Conservation (phyloP, 495 filamentous ascomycete species). For the Talaromyces adpressus region DNA sequence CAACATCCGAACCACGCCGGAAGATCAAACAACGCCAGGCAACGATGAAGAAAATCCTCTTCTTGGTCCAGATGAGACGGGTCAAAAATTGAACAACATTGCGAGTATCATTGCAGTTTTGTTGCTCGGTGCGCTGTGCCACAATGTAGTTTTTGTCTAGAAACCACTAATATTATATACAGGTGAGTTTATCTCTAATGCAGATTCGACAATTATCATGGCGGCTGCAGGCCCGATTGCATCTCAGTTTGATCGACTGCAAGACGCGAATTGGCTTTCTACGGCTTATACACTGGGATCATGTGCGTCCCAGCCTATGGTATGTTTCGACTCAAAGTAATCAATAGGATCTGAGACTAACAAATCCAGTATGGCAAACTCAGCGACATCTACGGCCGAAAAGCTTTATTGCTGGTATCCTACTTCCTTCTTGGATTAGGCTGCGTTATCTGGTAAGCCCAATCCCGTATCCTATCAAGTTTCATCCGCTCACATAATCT, state of each 20-base stretch:
- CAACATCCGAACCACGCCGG: not conserved
- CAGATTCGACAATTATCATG: slow-evolving; percentile 55
- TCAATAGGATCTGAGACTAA: not conserved
- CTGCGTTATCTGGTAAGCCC: slow-evolving; percentile 29
- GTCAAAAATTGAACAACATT: slow-evolving; percentile 15
- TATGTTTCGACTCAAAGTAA: slow-evolving; percentile 15
- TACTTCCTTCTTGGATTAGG: slow-evolving; percentile 39
- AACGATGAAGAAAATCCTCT: not conserved
- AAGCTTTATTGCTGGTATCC: slow-evolving; percentile 28
- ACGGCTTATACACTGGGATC: slow-evolving; percentile 55
- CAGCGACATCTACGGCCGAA: slow-evolving; percentile 41
- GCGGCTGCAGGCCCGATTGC: slow-evolving; percentile 56
- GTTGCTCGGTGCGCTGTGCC: slow-evolving; percentile 22
- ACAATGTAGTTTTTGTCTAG: not conserved
- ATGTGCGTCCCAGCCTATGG: slow-evolving; percentile 51
- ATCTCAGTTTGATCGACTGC: slow-evolving; percentile 57
- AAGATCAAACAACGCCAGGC: not conserved
- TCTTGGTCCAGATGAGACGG: not conserved
- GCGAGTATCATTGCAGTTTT: slow-evolving; percentile 29
- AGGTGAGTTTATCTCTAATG: slow-evolving; percentile 61
- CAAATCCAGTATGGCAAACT: slow-evolving; percentile 34
- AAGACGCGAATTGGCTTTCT: slow-evolving; percentile 59
- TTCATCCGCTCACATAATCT: not conserved
- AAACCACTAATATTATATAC: not conserved
- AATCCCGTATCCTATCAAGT: not conserved